Base-by-base conservation (phyloP, 2,329 filamentous ascomycete genomes). In the Apiospora malaysiana region DNA sequence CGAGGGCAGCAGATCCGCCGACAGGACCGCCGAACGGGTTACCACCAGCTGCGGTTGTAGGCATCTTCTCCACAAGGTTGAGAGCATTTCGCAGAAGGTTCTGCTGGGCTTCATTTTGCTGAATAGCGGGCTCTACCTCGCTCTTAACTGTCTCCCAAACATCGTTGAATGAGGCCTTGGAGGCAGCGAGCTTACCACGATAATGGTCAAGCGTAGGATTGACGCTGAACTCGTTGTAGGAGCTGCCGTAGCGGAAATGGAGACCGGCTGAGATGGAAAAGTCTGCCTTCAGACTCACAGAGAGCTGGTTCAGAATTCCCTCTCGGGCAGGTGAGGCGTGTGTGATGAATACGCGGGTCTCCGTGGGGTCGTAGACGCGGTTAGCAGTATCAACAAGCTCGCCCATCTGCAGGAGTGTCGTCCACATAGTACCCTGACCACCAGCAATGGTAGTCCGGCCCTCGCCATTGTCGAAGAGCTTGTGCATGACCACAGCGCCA, bases 341-440 rank as follows among this genome's bases (percentile, higher is more conserved):
- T 4, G 96, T 99, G 79, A 99, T 91, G 80, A 99, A 98, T 74
- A 99, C 89, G 71, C 96, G 94, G 46, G 96, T 99, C 83, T 99
- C 96, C 72, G 95, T 97, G 2, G 96, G 96, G 79, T 99, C 96
- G 83, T 98, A 99, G 72, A 99, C 96, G 77, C 96, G 94, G 82
- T 98, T 97, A 23, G 96, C 96, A 4, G 97, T 99, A 81, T 99
- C 96, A 69, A 99, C 94, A 68, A 99, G 87, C 84, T 99, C 96
- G 69, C 96, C 96, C 93, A 99, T 99, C 83, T 99, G 96, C 74
- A 99, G 84, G 42, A 99, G 86, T 8, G 96, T 99, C 9, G 96
- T 99, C 96, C 96, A 99, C 96, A 99, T 99, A 65, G 96, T 99
- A 73, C 96, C 96, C 82, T 99, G 96, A 25, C 96, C 96, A 80